Conservation (phyloP, 257 asterid species). For the Petunia axillaris region DNA sequence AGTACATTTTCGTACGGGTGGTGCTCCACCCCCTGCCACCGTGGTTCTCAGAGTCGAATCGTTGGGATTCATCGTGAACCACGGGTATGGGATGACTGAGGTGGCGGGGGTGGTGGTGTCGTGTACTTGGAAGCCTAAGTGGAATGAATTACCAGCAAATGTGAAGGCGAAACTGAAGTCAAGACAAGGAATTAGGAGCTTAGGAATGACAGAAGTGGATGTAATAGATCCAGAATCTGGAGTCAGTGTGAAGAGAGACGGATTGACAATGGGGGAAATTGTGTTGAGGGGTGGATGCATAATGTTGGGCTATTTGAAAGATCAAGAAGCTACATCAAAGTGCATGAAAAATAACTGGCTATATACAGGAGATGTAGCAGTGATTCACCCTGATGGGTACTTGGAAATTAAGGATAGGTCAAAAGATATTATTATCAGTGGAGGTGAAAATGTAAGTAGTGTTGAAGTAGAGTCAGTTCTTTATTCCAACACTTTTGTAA, state of each 20-base stretch:
- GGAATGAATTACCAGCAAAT: constrained; percentile 58
- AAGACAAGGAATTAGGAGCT: constrained; percentile 66
- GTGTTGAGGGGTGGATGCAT: constrained; percentile 61
- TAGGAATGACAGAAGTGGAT: constrained; percentile 56
- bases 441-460: constrained; percentile 86
- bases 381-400: constrained; percentile 77
- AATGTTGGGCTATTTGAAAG: constrained; percentile 76
- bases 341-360: constrained; percentile 67
- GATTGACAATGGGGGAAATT: constrained; percentile 60
- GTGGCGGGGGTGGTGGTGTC: constrained; percentile 63
- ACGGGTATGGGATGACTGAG: constrained; percentile 86
- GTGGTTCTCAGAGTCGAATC: constrained; percentile 62
- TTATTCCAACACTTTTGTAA: constrained; percentile 56
- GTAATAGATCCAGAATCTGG: constrained; percentile 62
- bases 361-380: constrained; percentile 78
- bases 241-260: constrained; percentile 53
- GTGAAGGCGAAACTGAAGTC: constrained; percentile 64
- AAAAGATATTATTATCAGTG: constrained; percentile 67
- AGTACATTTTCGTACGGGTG: constrained; percentile 57
- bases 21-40: constrained; percentile 77
- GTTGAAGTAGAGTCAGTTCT: constrained; percentile 79
- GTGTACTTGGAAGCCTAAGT: constrained; percentile 69
- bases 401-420: constrained; percentile 72
- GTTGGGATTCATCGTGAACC: constrained; percentile 59
- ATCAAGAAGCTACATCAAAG: constrained; percentile 52